Evolutionary conservation across 2,329 filamentous ascomycete genomes (phyloP), one percentile per base, ranked within the genome.

Genomic region (Colletotrichum brevisporum): DNA sequence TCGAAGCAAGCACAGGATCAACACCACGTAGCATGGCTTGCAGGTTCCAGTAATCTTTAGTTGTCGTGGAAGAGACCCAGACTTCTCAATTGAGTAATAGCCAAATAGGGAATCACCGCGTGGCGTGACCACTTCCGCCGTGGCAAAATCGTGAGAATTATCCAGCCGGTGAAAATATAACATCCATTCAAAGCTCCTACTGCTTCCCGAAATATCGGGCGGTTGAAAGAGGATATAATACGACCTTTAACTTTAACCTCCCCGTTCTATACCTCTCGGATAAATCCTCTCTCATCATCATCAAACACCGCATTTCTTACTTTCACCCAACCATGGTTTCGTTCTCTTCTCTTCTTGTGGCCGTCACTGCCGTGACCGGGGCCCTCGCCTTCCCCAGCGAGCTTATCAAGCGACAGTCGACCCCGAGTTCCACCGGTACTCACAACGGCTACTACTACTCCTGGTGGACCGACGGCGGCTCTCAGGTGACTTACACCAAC

Each of bases 391-490:
- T 54, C 1, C 67, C 67, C 5, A 31, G 62, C n/a, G 58, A 64
- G n/a, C 5, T 70, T 18, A 43, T 55, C 43, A 63, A 62, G 16
- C 61, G 66, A 2, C 66, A 69, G 31, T 71, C 71, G 12, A 81
- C 79, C 1, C 78, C 84, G 54, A 85, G 74, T 72, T 73, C 74
- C 31, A 76, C 74, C 0, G 79, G 79, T 6, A 75, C 54, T 5
- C 75, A 76, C 72, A 79, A 82, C 58, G 84, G 84, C 10, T 85
- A 80, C 74, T 86, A 81, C 74, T 86, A 83, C 70, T 84, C 80
- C 4, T 86, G 80, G 77, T 85, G 84, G 84, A 83, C 83, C 54
- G 83, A 86, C 51, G 82, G 81, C 1, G 81, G 78, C 52, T 82
- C 79, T 21, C 74, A 73, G 16, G 83, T 84, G 10, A 81, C 77